Evolutionary conservation across 2,329 filamentous ascomycete genomes (phyloP), one percentile per base, ranked within the genome.

Genomic region (Zymoseptoria tritici): DNA sequence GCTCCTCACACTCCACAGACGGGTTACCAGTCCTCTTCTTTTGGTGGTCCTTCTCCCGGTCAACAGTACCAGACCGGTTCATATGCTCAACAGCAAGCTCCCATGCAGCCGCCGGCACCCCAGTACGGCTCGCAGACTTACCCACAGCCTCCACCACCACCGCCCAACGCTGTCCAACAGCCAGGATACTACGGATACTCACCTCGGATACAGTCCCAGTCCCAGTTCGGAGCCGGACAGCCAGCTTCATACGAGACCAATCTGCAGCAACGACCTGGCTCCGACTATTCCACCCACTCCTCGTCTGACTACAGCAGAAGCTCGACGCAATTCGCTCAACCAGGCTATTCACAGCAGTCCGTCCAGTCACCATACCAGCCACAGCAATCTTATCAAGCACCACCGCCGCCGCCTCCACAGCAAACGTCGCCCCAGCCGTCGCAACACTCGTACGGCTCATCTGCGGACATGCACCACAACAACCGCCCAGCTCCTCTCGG

Each of bases 151-250:
- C 64, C 67, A 21, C 65, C 68, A n/a, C 56, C 64, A 49, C 54
- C 62, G 21, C 62, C 64, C 24, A 57, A 70, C 55, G 60, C 73
- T 69, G 53, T 66, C 65, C 55, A 67, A 61, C 58, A 74, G 64
- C 71, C 70, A 54, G 71, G 74, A 62, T 72, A 75, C 52, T 77
- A 79, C 61, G 71, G 68, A 46, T 78, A 79, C 63, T 68, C 72
- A 66, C 62, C 73, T 68, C 57, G 71, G 62, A 62, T 75, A 7
- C 62, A 71, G 71, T 58, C 72, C 64, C 65, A 75, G 60, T 69
- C 71, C 56, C 71, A 71, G 59, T 65, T 71, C 5, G 75, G 75
- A 52, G 77, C 77, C 62, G 60, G 74, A 73, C 42, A 72, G 5
- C 57, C 60, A 19, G 54, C 55, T 46, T 24, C 61, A 9, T 66